Evolutionary conservation across 176 grass and related monocot species (phyloP), one percentile per base, ranked within the genome.

Genomic region (Oryza meyeriana): DNA sequence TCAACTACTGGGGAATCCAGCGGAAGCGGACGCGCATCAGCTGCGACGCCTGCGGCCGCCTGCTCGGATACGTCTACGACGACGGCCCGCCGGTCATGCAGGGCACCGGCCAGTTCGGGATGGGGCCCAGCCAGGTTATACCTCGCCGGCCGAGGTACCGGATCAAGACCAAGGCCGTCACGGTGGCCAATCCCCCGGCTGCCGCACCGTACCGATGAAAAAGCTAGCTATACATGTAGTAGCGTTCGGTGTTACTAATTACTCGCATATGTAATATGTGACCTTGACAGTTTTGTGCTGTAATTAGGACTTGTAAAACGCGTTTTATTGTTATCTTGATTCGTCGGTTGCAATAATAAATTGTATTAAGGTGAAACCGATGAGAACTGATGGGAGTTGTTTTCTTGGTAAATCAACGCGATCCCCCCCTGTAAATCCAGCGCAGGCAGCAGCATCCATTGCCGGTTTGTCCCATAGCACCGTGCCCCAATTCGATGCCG

Each of bases 1-100:
- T 81, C 26, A 84, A 86, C 85, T 98, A 93, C 84, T 94, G 92
- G 92, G 95, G 95, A 13, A 88, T 98, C 88, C 92, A 94, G 55
- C 92, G 92, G 58, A 85, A 68, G 84, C 90, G 95, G 30, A 91
- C 88, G 28, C 86, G 86, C 75, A 86, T 98, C 55, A 80, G 75
- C 79, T 94, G 92, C 85, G 92, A 89, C 81, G 72, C 75, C 66
- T 98, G 95, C 77, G 86, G 62, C 45, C 25, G 50, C 65, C 92
- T 91, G 11, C 41, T 98, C 50, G 92, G 95, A 77, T 69, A 98
- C 80, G 78, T 98, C 63, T 98, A 98, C 89, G 92, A 91, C 71
- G 95, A 98, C 71, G 94, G 94, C 0, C 92, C 88, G 12, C 94
- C 94, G 31, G 1, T 67, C 57, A 94, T 94, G 89, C 17, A 72